A percentile compares a stretch with the other conserved stretches of the same genome.
These are phyloP conservation scores for Colletotrichum lindemuthianum DNA, from an alignment of 2,329 filamentous ascomycete genomes.

Conservation along the genomic window DNA sequence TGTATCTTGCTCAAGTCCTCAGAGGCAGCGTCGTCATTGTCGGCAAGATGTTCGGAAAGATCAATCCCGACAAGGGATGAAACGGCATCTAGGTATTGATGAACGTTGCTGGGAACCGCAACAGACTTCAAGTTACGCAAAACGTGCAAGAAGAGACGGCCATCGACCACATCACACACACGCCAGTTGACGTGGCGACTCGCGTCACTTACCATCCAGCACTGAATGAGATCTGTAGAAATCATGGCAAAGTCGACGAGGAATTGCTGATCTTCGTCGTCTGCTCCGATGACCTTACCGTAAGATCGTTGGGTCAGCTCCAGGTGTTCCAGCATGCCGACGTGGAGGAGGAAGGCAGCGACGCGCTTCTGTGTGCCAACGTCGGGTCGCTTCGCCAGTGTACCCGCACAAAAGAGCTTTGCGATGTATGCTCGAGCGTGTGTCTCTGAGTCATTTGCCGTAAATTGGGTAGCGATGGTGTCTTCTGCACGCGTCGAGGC, in stretches of 20 bases:
- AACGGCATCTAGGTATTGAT: not conserved
- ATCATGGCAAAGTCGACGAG: slow-evolving; percentile 9
- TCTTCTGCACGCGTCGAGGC: no score
- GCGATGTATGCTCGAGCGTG: not conserved
- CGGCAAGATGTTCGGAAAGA: not conserved
- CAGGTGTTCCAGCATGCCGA: slow-evolving; percentile 7
- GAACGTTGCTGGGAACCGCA: not conserved
- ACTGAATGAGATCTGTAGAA: slow-evolving; percentile 2
- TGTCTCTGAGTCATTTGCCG: not conserved
- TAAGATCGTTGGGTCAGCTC: slow-evolving; percentile 8
- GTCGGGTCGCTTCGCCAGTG: not conserved
- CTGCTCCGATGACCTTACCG: no score
- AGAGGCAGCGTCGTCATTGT: no score
- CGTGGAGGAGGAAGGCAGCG: slow-evolving; percentile 19
- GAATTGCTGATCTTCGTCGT: not conserved
- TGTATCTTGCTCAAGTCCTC: not conserved
- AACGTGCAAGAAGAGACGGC: slow-evolving; percentile 6
- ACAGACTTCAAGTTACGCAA: not conserved
- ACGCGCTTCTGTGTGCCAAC: slow-evolving; percentile 1
- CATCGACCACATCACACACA: slow-evolving; percentile 22
- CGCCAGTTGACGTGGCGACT: not conserved
- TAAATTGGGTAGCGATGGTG: no score
- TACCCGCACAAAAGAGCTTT: slow-evolving; percentile 1
- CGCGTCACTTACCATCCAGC: not conserved
- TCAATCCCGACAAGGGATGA: not conserved